Percentiles rank a stretch among this genome's conserved stretches.
Conservation (phyloP, 108 stramenopile genomes). For the Schizochytrium sp. region DNA sequence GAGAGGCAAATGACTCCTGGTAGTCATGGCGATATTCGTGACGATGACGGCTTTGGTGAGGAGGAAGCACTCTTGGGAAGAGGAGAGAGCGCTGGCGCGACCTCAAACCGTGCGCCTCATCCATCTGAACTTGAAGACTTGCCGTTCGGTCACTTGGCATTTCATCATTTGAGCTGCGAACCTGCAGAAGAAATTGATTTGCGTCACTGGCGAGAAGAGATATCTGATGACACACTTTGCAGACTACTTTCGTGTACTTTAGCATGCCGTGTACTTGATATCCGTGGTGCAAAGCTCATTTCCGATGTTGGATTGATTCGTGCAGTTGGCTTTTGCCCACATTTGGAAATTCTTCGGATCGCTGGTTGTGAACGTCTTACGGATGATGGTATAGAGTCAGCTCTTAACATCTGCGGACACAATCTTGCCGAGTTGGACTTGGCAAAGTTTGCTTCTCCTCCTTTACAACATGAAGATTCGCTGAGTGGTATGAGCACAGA, state of each 20-base stretch:
- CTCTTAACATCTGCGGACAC: neutral
- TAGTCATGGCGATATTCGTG: too few relatives aligned
- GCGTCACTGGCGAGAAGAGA: neutral
- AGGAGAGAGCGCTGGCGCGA: neutral
- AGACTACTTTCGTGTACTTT: neutral
- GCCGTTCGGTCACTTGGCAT: conserved; percentile 25
- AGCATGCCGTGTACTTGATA: neutral
- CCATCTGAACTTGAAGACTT: neutral
- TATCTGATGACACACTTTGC: neutral
- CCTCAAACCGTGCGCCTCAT: neutral
- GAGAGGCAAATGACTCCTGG: too few relatives aligned
- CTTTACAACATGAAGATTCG: neutral
- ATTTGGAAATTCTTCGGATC: neutral
- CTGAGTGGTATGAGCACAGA: conserved; percentile 5
- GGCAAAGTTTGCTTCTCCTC: neutral
- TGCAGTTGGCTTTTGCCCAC: conserved; percentile 1
- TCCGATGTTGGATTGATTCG: conserved; percentile 14
- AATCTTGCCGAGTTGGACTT: conserved; percentile 49
- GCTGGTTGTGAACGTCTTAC: conserved; percentile 21
- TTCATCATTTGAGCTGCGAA: neutral
- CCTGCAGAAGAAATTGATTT: neutral
- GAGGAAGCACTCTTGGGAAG: neutral
- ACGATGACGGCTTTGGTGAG: too few relatives aligned
- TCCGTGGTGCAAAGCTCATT: neutral
- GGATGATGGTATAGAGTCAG: neutral